Percentiles rank a stretch among this genome's conserved stretches.
These are phyloP conservation scores for Melampsora occidentalis DNA, from an alignment of 1,284 basidiomycete species.

Conservation along the genomic window DNA sequence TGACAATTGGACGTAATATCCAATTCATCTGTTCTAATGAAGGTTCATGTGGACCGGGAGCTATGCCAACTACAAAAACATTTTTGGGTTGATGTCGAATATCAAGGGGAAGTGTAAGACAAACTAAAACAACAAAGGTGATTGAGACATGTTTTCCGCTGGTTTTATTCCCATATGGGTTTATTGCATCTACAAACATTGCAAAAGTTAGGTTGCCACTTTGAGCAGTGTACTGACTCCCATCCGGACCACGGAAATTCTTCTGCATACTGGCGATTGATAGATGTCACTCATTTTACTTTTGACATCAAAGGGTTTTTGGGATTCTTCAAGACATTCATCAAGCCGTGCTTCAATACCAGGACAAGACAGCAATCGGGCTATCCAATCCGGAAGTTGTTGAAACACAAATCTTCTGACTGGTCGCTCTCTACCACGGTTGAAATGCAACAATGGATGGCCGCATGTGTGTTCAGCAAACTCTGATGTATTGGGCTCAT, in stretches of 20 bases:
- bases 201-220: background rate
- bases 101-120: conserved; percentile 38
- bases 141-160: background rate
- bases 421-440: too few species aligned
- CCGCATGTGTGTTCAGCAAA: too few species aligned
- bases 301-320: too few species aligned
- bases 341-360: too few species aligned
- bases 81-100: conserved; percentile 45
- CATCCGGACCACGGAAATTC: background rate
- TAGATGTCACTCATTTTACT: too few species aligned
- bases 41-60: conserved; percentile 56
- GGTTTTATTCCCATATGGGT: background rate
- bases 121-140: background rate
- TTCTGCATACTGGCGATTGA: conserved; percentile 1
- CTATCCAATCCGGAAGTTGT: too few species aligned
- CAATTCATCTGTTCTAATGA: conserved; percentile 46
- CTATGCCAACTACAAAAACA: conserved; percentile 48
- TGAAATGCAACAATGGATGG: too few species aligned
- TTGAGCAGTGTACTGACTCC: background rate
- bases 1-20: background rate
- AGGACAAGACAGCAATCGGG: too few species aligned
- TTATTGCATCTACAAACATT: too few species aligned
- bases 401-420: too few species aligned
- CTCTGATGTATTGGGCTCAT: too few species aligned
- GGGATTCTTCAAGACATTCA: too few species aligned